These are phyloP conservation scores for Biscutella laevigata DNA, from an alignment of 441 rosid genomes.

Conservation along the genomic window DNA sequence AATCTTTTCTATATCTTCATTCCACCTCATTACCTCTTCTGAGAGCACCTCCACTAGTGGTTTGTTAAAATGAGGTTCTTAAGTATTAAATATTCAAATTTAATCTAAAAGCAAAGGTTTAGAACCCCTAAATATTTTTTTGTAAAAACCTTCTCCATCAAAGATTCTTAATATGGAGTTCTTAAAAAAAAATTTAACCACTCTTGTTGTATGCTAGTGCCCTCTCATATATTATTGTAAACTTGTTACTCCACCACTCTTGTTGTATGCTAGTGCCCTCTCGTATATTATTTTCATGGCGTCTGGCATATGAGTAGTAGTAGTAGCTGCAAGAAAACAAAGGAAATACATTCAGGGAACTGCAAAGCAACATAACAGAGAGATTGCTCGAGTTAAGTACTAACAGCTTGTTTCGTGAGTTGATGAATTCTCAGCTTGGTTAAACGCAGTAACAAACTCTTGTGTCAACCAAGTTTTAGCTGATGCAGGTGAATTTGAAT, in stretches of 20 bases:
- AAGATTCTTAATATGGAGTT: too few relatives aligned
- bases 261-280: slow-evolving; percentile 48
- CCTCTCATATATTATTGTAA: slow-evolving; percentile 40
- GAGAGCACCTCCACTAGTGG: too few relatives aligned
- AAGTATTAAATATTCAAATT: too few relatives aligned
- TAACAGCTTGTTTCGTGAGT: slow-evolving; percentile 46
- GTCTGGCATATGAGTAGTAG: slow-evolving; percentile 77
- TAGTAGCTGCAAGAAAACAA: slow-evolving; percentile 35
- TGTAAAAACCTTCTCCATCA: too few relatives aligned
- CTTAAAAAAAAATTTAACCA: too few relatives aligned
- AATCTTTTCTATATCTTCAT: too few relatives aligned
- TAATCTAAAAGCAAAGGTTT: too few relatives aligned
- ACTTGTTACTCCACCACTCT: slow-evolving; percentile 46
- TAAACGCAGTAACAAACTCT: slow-evolving; percentile 47
- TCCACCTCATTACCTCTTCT: too few relatives aligned
- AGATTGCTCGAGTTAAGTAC: slow-evolving; percentile 16
- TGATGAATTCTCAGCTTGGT: slow-evolving; percentile 56
- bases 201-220: slow-evolving; percentile 50
- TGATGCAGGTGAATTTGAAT: slow-evolving; percentile 34
- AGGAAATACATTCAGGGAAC: neutral
- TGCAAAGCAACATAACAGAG: neutral
- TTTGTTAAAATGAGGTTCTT: too few relatives aligned
- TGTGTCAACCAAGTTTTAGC: slow-evolving; percentile 50
- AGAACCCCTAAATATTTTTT: too few relatives aligned
- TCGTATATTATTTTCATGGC: slow-evolving; percentile 68